Conservation (phyloP, 352 stramenopile genomes). For the Plasmopara muralis region DNA sequence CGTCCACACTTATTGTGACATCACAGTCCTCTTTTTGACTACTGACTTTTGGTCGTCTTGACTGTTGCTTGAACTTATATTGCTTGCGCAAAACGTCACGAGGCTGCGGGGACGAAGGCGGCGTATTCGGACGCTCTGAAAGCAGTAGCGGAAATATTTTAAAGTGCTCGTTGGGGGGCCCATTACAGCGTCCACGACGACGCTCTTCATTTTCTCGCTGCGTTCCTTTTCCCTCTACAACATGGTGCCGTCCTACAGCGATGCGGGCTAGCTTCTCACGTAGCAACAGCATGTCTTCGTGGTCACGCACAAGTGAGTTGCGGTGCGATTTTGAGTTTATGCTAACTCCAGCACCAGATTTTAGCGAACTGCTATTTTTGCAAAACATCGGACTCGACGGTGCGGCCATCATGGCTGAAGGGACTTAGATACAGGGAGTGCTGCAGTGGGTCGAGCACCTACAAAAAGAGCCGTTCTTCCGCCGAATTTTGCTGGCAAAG, state of each 20-base stretch:
- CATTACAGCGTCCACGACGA: constrained; percentile 7
- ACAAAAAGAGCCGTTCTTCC: too few species aligned
- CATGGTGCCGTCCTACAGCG: constrained; percentile 32
- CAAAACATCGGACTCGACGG: constrained; percentile 25
- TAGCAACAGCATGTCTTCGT: constrained; percentile 60
- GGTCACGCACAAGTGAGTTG: constrained; percentile 53
- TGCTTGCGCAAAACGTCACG: constrained; percentile 68
- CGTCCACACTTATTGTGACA: constrained; percentile 50
- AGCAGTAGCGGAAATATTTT: constrained; percentile 38
- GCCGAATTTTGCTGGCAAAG: too few species aligned
- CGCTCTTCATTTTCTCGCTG: constrained; percentile 6
- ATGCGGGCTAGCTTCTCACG: constrained; percentile 73
- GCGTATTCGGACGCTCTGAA: constrained; percentile 51
- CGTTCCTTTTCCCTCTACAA: constrained; percentile 8
- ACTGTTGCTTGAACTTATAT: constrained; percentile 44
- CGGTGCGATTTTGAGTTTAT: constrained; percentile 33
- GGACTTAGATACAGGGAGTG: too few species aligned
- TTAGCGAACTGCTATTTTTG: constrained; percentile 9
- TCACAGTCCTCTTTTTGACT: constrained; percentile 13
- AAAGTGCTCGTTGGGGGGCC: constrained; percentile 24
- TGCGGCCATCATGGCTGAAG: constrained; percentile 14
- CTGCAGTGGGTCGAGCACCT: too few species aligned
- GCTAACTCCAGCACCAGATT: constrained; percentile 21
- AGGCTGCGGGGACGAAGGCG: constrained; percentile 72
- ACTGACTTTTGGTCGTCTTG: constrained; percentile 3